Percentiles rank a stretch among this genome's conserved stretches.
These are phyloP conservation scores for Saussurea involucrata DNA, from an alignment of 129 eudicot species.

Conservation along the genomic window DNA sequence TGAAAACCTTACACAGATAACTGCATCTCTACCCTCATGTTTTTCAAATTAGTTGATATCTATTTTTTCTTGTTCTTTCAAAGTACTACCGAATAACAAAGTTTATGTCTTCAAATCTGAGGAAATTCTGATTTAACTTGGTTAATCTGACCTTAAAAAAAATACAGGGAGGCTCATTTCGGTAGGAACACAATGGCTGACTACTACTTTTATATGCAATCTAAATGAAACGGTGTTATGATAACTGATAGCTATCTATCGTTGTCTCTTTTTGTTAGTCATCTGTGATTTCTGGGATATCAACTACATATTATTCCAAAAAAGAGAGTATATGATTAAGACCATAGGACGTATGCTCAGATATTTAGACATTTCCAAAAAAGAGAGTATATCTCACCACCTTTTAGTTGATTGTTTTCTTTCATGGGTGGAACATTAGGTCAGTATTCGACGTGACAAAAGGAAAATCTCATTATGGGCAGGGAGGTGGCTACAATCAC, in stretches of 20 bases:
- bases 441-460: constrained; percentile 94
- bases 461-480: constrained; percentile 87
- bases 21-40: not conserved
- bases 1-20: not conserved
- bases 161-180: not conserved
- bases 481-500: constrained; percentile 88
- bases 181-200: not conserved
- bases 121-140: not conserved
- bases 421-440: constrained; percentile 31
- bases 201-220: too few relatives aligned
- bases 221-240: not conserved
- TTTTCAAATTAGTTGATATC: not conserved
- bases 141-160: not conserved
- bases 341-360: not conserved
- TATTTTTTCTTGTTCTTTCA: not conserved
- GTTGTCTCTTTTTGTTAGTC: not conserved
- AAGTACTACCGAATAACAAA: not conserved
- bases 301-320: not conserved
- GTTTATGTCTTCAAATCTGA: not conserved
- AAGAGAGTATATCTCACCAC: not conserved
- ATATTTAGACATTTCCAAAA: not conserved
- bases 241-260: not conserved
- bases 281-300: not conserved
- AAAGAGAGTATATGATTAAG: not conserved
- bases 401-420: not conserved